Percentiles rank a stretch among this genome's conserved stretches.
phyloP scores from a whole-genome alignment of 495 filamentous ascomycete genomes.

The Penicillium crystallinum region DNA sequence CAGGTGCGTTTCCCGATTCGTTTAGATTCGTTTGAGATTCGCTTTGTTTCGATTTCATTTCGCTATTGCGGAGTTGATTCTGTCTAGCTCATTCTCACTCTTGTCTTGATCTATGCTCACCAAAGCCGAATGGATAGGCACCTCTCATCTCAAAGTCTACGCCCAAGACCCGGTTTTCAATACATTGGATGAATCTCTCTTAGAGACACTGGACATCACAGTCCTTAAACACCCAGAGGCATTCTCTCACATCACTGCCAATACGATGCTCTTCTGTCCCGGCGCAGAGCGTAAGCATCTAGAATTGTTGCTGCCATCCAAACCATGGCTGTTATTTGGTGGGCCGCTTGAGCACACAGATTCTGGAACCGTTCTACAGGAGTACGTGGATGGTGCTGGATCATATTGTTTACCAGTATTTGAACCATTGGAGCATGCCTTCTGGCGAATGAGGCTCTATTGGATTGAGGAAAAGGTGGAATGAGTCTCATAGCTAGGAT shows the following conservation, averaged over 20 bases:
- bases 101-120: neutral
- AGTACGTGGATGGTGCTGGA: constrained; percentile 16
- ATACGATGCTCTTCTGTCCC: constrained; percentile 61
- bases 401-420: constrained; percentile 32
- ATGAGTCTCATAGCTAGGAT: neutral
- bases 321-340: constrained; percentile 32
- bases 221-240: constrained; percentile 54
- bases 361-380: constrained; percentile 21
- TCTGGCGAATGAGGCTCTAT: constrained; percentile 43
- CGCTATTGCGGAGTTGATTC: no score
- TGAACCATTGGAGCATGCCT: constrained; percentile 34
- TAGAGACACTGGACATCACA: constrained; percentile 45
- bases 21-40: neutral
- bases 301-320: constrained; percentile 23
- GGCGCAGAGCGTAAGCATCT: constrained; percentile 39
- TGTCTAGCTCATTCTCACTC: neutral
- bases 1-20: constrained; percentile 5
- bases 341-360: constrained; percentile 33
- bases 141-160: constrained; percentile 28
- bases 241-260: constrained; percentile 46
- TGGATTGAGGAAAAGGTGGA: constrained; percentile 4
- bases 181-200: constrained; percentile 52
- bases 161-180: constrained; percentile 74
- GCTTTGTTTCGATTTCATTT: neutral
- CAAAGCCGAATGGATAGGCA: neutral